Evolutionary conservation across 306 rosid species (phyloP), one percentile per base, ranked within the genome.

Genomic region (Dalbergia cultrata): DNA sequence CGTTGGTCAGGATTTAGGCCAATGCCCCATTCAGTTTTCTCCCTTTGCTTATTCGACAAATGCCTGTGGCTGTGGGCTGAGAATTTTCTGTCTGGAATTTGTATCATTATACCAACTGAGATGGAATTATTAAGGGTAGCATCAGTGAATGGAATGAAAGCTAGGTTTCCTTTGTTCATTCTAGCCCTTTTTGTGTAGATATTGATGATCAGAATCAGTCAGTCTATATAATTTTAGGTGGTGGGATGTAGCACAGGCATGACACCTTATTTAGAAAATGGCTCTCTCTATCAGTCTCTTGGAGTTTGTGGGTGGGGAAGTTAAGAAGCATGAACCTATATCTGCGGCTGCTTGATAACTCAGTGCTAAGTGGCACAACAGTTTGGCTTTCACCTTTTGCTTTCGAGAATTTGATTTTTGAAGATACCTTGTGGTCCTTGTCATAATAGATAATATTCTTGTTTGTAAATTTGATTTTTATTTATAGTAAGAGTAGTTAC

Each of bases 391-490:
- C 16, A 50, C 22, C 31, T 35, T 21, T 62, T 4, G 11, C 4
- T 59, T 75, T 17, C 16, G 14, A 11, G 18, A 71, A 75, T 69
- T 47, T 74, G 18, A 75, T 75, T 43, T 54, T 60, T 61, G 57
- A n/a, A 43, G 75, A 67, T 39, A 52, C 75, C n/a, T 60, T 61
- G 33, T 52, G 70, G 76, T 41, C 75, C n/a, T 60, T 61, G 33
- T 52, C 74, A 81, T 41, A 31, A 53, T 26, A 9, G 18, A 9
- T 57, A 9, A 11, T 17, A 31, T 6, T 44, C 54, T 35, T 70
- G 34, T 73, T 57, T 79, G 74, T 50, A 45, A 52, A 69, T 19
- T 64, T 39, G 75, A 34, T 70, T 59, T 35, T 21, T 26, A 26
- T 26, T 26, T 26, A 26, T 26, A 26, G 31, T 26, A 26, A 26